Evolutionary conservation across 306 rosid genomes (phyloP).

Genomic region (Hylodesmum podocarpum): DNA sequence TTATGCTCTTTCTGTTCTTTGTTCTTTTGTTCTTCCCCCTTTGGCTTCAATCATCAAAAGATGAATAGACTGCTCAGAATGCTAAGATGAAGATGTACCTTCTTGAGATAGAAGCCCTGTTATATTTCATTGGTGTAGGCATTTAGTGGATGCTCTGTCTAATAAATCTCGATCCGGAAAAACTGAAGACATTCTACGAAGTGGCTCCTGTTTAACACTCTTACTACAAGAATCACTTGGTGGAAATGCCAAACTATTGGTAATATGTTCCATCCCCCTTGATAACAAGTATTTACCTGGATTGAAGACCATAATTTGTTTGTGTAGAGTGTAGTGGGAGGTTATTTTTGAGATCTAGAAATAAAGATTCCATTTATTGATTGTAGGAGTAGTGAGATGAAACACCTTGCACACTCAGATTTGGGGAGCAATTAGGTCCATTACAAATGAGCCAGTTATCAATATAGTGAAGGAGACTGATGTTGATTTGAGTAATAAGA

Average conservation of each 20-base stretch:
- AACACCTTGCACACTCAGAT: constrained; percentile 68
- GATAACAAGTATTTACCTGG: constrained; percentile 60
- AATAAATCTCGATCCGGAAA: constrained; percentile 43
- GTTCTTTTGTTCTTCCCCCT: too few species aligned
- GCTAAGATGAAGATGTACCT: too few species aligned
- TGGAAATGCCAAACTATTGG: constrained; percentile 79
- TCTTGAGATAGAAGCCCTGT: too few species aligned
- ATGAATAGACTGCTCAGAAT: too few species aligned
- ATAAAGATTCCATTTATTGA: constrained; percentile 34
- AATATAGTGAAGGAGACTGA: constrained; percentile 78
- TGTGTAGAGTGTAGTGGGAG: neutral
- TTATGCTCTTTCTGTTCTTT: too few species aligned
- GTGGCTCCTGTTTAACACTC: constrained; percentile 63
- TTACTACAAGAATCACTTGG: constrained; percentile 72
- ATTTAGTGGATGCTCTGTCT: constrained; percentile 60
- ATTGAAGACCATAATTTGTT: neutral
- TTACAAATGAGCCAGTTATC: constrained; percentile 76
- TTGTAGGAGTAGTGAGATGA: constrained; percentile 61
- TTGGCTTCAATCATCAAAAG: too few species aligned
- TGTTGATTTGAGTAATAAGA: constrained; percentile 71
- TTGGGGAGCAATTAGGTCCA: constrained; percentile 70
- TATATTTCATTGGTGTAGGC: constrained; percentile 55
- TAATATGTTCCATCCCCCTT: constrained; percentile 69
- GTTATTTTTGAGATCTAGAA: neutral
- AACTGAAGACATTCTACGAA: constrained; percentile 42